Base-by-base conservation (phyloP, 2,329 filamentous ascomycete genomes). In the Claviceps sp. region DNA sequence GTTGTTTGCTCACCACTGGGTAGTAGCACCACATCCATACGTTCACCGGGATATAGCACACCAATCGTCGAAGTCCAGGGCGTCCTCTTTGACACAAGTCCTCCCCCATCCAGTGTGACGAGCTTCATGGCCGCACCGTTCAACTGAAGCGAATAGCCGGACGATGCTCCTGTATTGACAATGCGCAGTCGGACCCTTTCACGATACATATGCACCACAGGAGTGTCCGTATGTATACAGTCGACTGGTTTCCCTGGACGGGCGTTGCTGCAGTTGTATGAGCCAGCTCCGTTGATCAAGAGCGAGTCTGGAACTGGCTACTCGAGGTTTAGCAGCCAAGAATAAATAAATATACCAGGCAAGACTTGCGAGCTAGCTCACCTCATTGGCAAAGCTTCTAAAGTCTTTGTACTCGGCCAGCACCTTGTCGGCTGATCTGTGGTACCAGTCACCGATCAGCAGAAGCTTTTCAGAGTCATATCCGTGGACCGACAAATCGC, bases 261-360 rank as follows among this genome's bases (percentile, higher is more conserved):
- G 34, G 57, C 57, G 17, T 55, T 57, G 47, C 56, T 56, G 44
- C 57, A 59, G 40, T 58, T 57, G 45, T 50, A 54, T 14, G 43
- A 50, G 3, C 56, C 56, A 6, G 14, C 63, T n/a, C 68, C 68
- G 51, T 71, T 72, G 14, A 71, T 55, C 6, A 72, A 56, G 49
- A 71, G 55, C 48, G 69, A 71, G 52, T 71, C 68, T 0, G 68
- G 60, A 0, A 68, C 62, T 1, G 68, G 69, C 59, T 70, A 65
- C 36, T 50, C 16, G 47, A 16, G 58, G 62, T 8, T 29, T 29
- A 29, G 26, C 39, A 62, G 54, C 51, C 17, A 7, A n/a, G n/a
- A n/a, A n/a, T n/a, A 49, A 49, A 16, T 1, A 5, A 40, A 6
- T 2, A 43, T 14, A 13, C 42, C 11, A 7, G 5, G 20, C 8